A percentile compares a stretch with the other conserved stretches of the same genome.
Conservation (phyloP, 1,284 basidiomycete genomes). For the Paramarasmius palmivorus region DNA sequence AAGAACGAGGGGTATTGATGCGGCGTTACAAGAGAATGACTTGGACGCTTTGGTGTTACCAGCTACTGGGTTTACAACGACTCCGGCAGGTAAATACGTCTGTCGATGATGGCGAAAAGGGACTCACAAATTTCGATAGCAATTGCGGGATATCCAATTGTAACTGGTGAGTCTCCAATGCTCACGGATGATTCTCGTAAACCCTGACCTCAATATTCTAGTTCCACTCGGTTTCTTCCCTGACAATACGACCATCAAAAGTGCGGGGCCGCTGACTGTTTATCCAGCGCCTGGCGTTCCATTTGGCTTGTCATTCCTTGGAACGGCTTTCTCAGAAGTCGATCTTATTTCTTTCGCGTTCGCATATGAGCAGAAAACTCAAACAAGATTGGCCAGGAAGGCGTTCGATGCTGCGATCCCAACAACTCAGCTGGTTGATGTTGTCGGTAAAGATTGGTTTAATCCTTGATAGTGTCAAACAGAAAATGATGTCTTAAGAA, state of each 20-base stretch:
- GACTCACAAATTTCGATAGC: conserved; percentile 33
- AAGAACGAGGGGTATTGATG: conserved; percentile 57
- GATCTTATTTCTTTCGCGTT: conserved; percentile 58
- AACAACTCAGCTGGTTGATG: conserved; percentile 57
- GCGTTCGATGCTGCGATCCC: conserved; percentile 61
- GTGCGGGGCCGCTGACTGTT: conserved; percentile 43
- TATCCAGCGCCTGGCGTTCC: conserved; percentile 61
- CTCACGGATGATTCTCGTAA: background rate
- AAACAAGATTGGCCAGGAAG: conserved; percentile 48
- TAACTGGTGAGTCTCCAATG: conserved; percentile 42
- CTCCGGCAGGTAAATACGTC: conserved; percentile 47
- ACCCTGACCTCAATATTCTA: conserved; percentile 16
- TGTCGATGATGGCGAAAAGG: too few relatives aligned
- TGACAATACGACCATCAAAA: conserved; percentile 41
- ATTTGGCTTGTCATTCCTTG: conserved; percentile 64
- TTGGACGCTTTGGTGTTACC: conserved; percentile 63
- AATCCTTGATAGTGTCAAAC: too few relatives aligned
- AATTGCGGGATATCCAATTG: conserved; percentile 60
- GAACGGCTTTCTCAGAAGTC: conserved; percentile 62
- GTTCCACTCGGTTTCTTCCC: conserved; percentile 66
- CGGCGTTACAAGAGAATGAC: conserved; percentile 47
- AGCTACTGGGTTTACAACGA: conserved; percentile 45
- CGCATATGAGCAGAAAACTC: conserved; percentile 68
- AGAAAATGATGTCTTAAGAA: too few relatives aligned
- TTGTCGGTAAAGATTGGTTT: too few relatives aligned